Base-by-base conservation (phyloP, 176 grass and related monocot genomes). In the Musa troglodytarum region DNA sequence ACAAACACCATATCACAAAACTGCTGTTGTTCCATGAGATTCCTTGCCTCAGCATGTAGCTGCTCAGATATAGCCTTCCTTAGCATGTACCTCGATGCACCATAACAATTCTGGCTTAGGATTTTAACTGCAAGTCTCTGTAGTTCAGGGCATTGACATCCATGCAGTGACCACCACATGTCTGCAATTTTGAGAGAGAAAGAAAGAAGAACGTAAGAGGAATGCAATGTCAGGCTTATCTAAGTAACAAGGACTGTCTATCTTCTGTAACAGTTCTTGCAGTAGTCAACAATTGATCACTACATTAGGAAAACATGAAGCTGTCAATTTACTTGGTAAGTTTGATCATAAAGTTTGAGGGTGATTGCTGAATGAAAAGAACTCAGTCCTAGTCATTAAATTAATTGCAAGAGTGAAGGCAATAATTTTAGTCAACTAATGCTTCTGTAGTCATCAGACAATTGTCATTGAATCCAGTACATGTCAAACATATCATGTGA, bases 51-150 rank as follows among this genome's bases (percentile, higher is more conserved):
- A 1, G 58, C 75, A 77, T 91, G 94, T 77, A 93, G 53, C 90
- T 77, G 79, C 83, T 97, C 94, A 0, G 94, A 87, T 24, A 97
- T 14, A 67, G 54, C 72, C 12, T 74, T 76, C 34, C 83, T 73
- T 0, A 93, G 81, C 22, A 85, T 91, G 80, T 92, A 91, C 53
- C 84, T 85, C 10, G 76, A 50, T 16, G 75, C 78, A 50, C 90
- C 90, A 23, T 83, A 81, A 77, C 89, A 92, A 11, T 88, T 81
- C 79, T 93, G 94, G 72, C 82, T 90, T 15, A 97, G 73, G 62
- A 93, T 71, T 29, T 64, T 69, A 0, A 52, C 62, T 1, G 90
- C 90, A 13, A 97, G 25, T 1, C 28, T 78, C 52, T 85, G 86
- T 51, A 97, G 77, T 7, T 87, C 82, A 1, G 71, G 71, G 1